Evolutionary conservation across 2,329 filamentous ascomycete genomes (phyloP), one percentile per base, ranked within the genome.

Genomic region (Orbilia quercus): DNA sequence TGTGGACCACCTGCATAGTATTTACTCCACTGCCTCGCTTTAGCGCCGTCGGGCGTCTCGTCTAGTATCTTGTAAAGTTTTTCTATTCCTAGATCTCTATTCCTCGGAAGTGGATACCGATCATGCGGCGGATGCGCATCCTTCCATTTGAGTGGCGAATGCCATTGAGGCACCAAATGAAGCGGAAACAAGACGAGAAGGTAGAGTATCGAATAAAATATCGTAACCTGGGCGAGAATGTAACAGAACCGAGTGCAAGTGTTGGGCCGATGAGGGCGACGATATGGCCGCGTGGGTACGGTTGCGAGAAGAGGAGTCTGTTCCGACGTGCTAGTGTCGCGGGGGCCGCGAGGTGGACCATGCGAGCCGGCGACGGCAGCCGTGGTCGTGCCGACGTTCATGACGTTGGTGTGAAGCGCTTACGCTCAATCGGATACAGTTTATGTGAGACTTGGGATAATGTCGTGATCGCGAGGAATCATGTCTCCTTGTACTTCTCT

Each of bases 1-100:
- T 94, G 91, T 16, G 89, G 85, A 0, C 91, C 91, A 0, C 88
- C 83, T 0, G 91, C 91, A 78, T 94, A 94, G 80, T 93, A 94
- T 74, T 83, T 83, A 80, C 88, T 91, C 90, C 90, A 93, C 81
- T 91, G 87, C 75, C 86, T 84, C 14, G 48, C 55, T 11, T 60
- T 55, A 4, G 40, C 42, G 3, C 42, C 12, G 34, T 57, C 34
- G 12, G 69, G 60, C 11, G 69, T 73, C 7, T 66, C 60, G 5
- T 60, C 54, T 28, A 73, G 38, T 40, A 73, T 50, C 12, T 53
- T 60, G 14, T 48, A 53, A 7, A 73, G 48, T 25, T 23, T 53
- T 5, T 59, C 60, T 12, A 73, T 6, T 14, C 40, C 45, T 6
- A 73, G 48, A 42, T 65, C 42, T 28, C 62, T 53, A 14, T 73